Evolutionary conservation across 176 grass and related monocot genomes (phyloP).

Genomic region (barley (Hordeum vulgare)): MorexV3_pseudomolecules_assembly NC_058521.1:9666220-9666719

Average conservation of each 20-base stretch:
- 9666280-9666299: neutral
- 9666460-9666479: neutral
- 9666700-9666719: neutral
- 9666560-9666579: neutral
- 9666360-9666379: neutral
- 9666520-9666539: neutral
- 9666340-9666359: neutral
- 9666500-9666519: slow-evolving; percentile 2
- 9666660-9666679: neutral
- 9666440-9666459: neutral
- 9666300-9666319: neutral
- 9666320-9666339: neutral
- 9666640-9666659: neutral
- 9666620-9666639: neutral
- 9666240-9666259: neutral
- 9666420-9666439: neutral
- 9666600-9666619: neutral
- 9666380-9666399: slow-evolving; percentile 1
- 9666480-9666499: neutral
- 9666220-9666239: neutral
- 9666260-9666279: neutral
- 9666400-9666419: neutral
- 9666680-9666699: neutral
- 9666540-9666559: neutral
- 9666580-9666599: neutral